Evolutionary conservation across 441 rosid species (phyloP).

Genomic region (Croton setiger): DNA sequence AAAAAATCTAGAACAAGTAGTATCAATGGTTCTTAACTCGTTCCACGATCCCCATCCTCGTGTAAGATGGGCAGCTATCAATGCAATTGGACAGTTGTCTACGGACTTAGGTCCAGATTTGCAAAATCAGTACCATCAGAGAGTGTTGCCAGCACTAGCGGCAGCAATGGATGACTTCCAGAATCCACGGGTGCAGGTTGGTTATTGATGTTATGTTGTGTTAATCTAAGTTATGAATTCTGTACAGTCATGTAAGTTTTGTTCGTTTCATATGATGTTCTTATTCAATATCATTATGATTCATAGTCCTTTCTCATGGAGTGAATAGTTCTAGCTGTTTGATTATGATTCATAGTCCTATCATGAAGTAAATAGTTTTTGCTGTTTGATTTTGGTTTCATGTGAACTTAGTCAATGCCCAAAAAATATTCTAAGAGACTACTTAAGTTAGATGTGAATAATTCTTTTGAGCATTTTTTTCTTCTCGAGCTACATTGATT

Average conservation of each 20-base stretch:
- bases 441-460: not conserved
- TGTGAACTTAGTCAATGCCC: not conserved
- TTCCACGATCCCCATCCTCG: slow-evolving; percentile 88
- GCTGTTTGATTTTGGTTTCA: not conserved
- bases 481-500: not conserved
- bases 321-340: no score
- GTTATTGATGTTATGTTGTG: slow-evolving; percentile 2
- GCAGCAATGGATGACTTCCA: slow-evolving; percentile 90
- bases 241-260: not conserved
- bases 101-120: slow-evolving; percentile 96
- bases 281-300: not conserved
- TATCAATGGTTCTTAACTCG: slow-evolving; percentile 73
- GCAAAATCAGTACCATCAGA: slow-evolving; percentile 82
- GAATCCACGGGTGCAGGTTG: slow-evolving; percentile 91
- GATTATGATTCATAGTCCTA: not conserved
- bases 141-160: slow-evolving; percentile 80
- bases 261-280: slow-evolving; percentile 3
- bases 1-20: slow-evolving; percentile 74
- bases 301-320: no score
- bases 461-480: not conserved
- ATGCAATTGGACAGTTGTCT: slow-evolving; percentile 88
- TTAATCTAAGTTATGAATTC: slow-evolving; percentile 9
- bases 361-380: not conserved
- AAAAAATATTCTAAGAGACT: no score
- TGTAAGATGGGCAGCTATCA: slow-evolving; percentile 93